Conservation (phyloP, 2,329 filamentous ascomycete genomes). For the Ramularia collo-cygni region DNA sequence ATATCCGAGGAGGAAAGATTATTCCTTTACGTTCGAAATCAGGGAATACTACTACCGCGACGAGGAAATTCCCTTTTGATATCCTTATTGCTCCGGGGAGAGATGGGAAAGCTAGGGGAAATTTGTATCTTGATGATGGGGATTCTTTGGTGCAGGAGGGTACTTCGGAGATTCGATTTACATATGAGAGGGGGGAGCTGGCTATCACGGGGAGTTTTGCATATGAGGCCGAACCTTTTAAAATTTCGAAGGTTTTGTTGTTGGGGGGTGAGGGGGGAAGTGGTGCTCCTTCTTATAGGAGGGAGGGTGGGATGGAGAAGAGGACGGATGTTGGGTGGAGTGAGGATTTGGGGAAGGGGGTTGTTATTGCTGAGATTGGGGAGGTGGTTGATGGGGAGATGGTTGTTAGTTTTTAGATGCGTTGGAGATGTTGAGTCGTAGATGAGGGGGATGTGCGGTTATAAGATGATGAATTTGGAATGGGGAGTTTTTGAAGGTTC, state of each 20-base stretch:
- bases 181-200: no score
- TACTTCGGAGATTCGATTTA: no score
- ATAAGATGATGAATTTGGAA: no score
- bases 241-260: background rate
- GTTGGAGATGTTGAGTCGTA: no score
- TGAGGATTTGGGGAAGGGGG: background rate
- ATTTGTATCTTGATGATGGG: slow-evolving; percentile 73
- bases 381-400: background rate
- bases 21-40: slow-evolving; percentile 51
- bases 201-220: no score
- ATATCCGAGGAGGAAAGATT: slow-evolving; percentile 59
- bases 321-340: background rate
- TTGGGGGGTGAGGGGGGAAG: background rate
- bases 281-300: background rate
- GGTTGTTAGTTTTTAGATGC: background rate
- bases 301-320: background rate
- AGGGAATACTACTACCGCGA: slow-evolving; percentile 56
- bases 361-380: background rate
- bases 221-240: no score
- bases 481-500: no score
- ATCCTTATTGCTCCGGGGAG: slow-evolving; percentile 60
- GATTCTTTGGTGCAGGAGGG: slow-evolving; percentile 58
- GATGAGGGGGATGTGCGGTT: no score
- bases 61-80: slow-evolving; percentile 61
- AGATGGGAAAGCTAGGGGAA: slow-evolving; percentile 58